Percentiles rank a stretch among this genome's conserved stretches.
These are phyloP conservation scores for Gastrolobium bilobum DNA, from an alignment of 306 rosid species.

Conservation along the genomic window DNA sequence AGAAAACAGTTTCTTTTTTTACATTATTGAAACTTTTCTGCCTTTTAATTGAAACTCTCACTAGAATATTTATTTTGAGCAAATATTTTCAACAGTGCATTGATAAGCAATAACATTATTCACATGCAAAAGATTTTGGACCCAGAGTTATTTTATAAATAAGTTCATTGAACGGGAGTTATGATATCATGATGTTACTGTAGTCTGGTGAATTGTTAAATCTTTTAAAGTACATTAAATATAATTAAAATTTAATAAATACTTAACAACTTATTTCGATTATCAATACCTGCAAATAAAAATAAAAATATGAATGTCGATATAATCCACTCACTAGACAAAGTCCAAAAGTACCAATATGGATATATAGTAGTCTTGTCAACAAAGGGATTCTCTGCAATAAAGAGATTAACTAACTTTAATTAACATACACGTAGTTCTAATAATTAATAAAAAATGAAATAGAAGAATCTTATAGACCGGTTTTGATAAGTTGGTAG, in stretches of 20 bases:
- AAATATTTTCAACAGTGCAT: background rate
- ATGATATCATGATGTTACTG: background rate
- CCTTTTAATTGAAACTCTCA: background rate
- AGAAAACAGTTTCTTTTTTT: background rate
- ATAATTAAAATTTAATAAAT: background rate
- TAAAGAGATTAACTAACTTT: constrained; percentile 21
- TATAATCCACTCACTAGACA: background rate
- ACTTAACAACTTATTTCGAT: background rate
- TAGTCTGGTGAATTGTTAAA: background rate
- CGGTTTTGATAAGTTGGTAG: constrained; percentile 36
- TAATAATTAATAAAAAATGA: constrained; percentile 12
- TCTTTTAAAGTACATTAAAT: background rate
- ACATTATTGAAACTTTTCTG: background rate
- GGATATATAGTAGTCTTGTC: background rate
- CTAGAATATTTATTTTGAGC: background rate
- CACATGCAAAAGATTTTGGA: constrained; percentile 1
- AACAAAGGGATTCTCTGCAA: background rate
- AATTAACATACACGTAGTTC: constrained; percentile 7
- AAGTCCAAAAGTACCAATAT: background rate
- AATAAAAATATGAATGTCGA: background rate
- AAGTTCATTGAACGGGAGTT: background rate
- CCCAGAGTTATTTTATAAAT: background rate
- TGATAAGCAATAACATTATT: background rate
- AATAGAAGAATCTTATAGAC: background rate
- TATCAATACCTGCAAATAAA: background rate